Percentiles rank a stretch among this genome's conserved stretches.
Evolutionary conservation across 225 moss, liverwort and hornwort species (phyloP).

Genomic region (Physcomitrium patens): DNA sequence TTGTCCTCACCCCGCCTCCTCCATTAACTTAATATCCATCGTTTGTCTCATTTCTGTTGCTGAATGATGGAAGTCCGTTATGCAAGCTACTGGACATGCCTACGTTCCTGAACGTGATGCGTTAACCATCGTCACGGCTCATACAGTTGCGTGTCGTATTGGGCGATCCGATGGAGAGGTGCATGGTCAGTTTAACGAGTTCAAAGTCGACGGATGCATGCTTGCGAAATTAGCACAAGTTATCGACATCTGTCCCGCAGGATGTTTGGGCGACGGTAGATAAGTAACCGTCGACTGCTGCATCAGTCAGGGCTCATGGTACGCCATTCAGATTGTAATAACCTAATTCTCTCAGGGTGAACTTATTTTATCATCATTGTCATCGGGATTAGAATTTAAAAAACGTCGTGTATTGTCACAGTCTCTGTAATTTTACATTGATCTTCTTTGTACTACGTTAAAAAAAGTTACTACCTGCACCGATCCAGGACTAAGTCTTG

Average conservation of each 20-base stretch:
- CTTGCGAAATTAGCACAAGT: constrained; percentile 1
- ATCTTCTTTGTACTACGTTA: not conserved
- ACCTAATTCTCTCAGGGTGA: too few species aligned
- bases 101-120: not conserved
- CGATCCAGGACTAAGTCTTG: not conserved
- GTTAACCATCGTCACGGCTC: not conserved
- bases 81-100: constrained; percentile 9
- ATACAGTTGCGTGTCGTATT: not conserved
- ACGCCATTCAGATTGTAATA: not conserved
- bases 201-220: constrained; percentile 12
- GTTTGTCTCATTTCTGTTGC: constrained; percentile 17
- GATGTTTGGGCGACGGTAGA: not conserved
- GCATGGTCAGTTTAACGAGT: constrained; percentile 13
- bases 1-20: constrained; percentile 5
- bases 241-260: not conserved
- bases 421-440: not conserved
- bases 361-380: too few species aligned
- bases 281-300: not conserved
- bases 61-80: constrained; percentile 8
- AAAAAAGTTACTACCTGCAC: constrained; percentile 17
- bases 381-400: not conserved
- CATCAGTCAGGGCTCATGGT: too few species aligned
- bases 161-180: not conserved
- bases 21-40: not conserved
- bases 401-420: not conserved